A percentile compares a stretch with the other conserved stretches of the same genome.
These are phyloP conservation scores for Oleoguttula mirabilis DNA, from an alignment of 495 filamentous ascomycete genomes.

Conservation along the genomic window DNA sequence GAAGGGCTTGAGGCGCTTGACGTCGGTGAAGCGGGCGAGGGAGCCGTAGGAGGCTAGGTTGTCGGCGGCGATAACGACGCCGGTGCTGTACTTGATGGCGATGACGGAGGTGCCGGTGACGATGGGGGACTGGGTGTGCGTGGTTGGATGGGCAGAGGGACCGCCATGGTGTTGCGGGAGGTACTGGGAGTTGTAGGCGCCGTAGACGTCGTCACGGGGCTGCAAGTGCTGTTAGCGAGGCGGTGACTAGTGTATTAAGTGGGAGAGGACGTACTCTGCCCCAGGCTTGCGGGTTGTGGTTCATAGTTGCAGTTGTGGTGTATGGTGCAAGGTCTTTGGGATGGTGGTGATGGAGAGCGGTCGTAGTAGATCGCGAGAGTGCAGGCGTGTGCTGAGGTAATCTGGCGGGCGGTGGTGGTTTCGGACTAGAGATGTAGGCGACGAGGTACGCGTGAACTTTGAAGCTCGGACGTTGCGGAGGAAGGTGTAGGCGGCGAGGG, in stretches of 20 bases:
- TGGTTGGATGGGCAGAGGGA: conserved; percentile 51
- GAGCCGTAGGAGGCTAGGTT: conserved; percentile 97
- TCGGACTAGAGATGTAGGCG: too few species aligned
- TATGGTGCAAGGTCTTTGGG: too few species aligned
- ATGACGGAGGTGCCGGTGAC: conserved; percentile 95
- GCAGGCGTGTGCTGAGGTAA: too few species aligned
- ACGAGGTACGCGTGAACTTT: too few species aligned
- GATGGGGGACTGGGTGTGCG: conserved; percentile 78
- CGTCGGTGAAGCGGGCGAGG: conserved; percentile 89
- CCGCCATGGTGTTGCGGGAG: conserved; percentile 31
- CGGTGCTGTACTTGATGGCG: conserved; percentile 86
- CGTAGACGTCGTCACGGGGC: conserved; percentile 94
- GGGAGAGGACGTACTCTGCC: conserved; percentile 60
- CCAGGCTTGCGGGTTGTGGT: conserved; percentile 92
- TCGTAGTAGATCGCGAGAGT: too few species aligned
- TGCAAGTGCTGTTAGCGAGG: conserved; percentile 26
- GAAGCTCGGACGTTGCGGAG: too few species aligned
- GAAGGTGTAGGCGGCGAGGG: too few species aligned
- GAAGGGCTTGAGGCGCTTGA: conserved; percentile 79
- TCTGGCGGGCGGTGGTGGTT: too few species aligned
- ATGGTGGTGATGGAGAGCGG: too few species aligned
- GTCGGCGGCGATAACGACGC: conserved; percentile 91
- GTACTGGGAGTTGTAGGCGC: conserved; percentile 77
- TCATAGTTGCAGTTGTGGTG: too few species aligned
- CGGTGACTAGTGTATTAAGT: conserved; percentile 18